Evolutionary conservation across 805 yeast genomes (phyloP).

Genomic region (Candida hispaniensis): DNA sequence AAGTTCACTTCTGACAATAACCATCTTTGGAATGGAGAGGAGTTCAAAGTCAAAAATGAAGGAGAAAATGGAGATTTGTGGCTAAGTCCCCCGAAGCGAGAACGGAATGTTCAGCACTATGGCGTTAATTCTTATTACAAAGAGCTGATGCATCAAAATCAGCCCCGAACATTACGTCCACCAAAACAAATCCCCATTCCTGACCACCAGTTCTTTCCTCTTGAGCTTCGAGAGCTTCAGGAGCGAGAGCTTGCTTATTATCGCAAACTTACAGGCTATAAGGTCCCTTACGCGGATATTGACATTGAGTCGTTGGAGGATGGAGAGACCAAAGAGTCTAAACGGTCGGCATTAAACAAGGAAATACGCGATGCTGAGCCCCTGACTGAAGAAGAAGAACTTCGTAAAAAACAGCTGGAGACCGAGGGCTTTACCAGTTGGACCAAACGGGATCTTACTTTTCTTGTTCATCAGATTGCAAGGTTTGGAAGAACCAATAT

Average conservation of each 20-base stretch:
- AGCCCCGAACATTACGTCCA: slow-evolving; percentile 42
- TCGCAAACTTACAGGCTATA: slow-evolving; percentile 55
- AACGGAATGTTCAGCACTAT: slow-evolving; percentile 47
- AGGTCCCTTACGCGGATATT: slow-evolving; percentile 53
- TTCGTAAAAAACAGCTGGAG: slow-evolving; percentile 47
- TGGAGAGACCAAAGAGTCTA: slow-evolving; percentile 36
- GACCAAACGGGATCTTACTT: slow-evolving; percentile 80
- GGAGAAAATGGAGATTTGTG: slow-evolving; percentile 41
- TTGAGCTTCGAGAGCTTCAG: slow-evolving; percentile 60
- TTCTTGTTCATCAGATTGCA: slow-evolving; percentile 61
- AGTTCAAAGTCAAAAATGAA: slow-evolving; percentile 42
- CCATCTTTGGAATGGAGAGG: slow-evolving; percentile 93
- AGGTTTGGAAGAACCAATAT: slow-evolving; percentile 75
- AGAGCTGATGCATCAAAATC: slow-evolving; percentile 52
- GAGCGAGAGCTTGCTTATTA: slow-evolving; percentile 73
- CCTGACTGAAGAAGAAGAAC: slow-evolving; percentile 68
- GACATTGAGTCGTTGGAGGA: slow-evolving; percentile 35
- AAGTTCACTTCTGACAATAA: slow-evolving; percentile 84
- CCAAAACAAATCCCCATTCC: slow-evolving; percentile 75
- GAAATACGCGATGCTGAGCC: slow-evolving; percentile 71
- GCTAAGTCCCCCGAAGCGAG: slow-evolving; percentile 65
- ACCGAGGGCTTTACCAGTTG: slow-evolving; percentile 67
- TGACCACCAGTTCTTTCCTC: slow-evolving; percentile 86
- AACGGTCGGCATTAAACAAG: slow-evolving; percentile 49
- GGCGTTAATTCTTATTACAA: slow-evolving; percentile 80